Conservation (phyloP, 1,284 basidiomycete species). For the Anthracocystis setariae region DNA sequence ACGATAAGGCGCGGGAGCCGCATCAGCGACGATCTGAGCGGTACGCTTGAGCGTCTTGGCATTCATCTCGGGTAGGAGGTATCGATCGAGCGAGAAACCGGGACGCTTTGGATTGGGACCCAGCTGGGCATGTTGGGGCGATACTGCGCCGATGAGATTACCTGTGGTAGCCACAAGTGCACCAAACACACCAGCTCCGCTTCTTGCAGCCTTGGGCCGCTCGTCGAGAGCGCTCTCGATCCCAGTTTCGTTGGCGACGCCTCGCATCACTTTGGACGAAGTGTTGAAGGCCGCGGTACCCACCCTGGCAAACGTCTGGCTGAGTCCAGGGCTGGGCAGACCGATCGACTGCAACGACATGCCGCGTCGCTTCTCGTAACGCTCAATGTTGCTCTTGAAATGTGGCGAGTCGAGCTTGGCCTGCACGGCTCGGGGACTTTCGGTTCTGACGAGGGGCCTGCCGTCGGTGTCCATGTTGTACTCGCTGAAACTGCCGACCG, state of each 20-base stretch:
- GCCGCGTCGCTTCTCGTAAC: slow-evolving; percentile 38
- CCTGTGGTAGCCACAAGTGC: slow-evolving; percentile 79
- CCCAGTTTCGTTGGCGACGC: slow-evolving; percentile 61
- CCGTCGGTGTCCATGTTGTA: slow-evolving; percentile 16
- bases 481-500: slow-evolving; percentile 42
- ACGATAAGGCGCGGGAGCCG: slow-evolving; percentile 51
- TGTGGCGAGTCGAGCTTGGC: slow-evolving; percentile 27
- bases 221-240: slow-evolving; percentile 63
- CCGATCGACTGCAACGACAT: slow-evolving; percentile 31
- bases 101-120: slow-evolving; percentile 77
- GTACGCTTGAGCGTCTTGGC: slow-evolving; percentile 65
- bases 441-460: slow-evolving; percentile 8
- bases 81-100: slow-evolving; percentile 77
- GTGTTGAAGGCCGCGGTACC: slow-evolving; percentile 38
- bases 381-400: slow-evolving; percentile 21
- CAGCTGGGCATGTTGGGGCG: slow-evolving; percentile 69
- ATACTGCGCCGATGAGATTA: slow-evolving; percentile 70
- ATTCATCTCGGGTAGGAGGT: slow-evolving; percentile 66
- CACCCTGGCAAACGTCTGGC: slow-evolving; percentile 47
- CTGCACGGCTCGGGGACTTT: slow-evolving; percentile 20
- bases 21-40: slow-evolving; percentile 65
- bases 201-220: slow-evolving; percentile 73
- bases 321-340: slow-evolving; percentile 40
- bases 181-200: slow-evolving; percentile 77
- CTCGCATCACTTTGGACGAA: slow-evolving; percentile 49